These are phyloP conservation scores for Trifolium pratense DNA, from an alignment of 306 rosid species.

Conservation along the genomic window DNA sequence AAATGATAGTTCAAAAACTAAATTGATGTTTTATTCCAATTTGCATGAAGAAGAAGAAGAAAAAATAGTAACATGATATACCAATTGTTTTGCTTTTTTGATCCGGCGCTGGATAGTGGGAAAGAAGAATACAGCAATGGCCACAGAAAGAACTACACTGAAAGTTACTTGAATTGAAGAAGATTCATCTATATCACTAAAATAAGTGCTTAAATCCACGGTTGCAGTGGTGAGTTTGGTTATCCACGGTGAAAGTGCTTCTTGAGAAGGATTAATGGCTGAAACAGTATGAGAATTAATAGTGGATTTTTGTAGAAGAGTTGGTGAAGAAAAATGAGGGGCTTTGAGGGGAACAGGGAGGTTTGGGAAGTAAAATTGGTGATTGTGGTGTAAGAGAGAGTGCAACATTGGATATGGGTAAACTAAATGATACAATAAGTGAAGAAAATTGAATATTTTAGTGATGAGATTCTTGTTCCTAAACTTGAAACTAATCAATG, in stretches of 20 bases:
- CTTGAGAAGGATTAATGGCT: slow-evolving; percentile 21
- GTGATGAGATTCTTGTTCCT: background rate
- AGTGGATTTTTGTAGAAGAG: background rate
- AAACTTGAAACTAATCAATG: background rate
- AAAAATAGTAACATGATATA: slow-evolving; percentile 30
- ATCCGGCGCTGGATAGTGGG: slow-evolving; percentile 70
- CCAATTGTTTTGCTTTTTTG: slow-evolving; percentile 70
- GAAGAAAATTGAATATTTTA: background rate
- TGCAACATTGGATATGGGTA: slow-evolving; percentile 1
- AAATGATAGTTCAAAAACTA: too few species aligned
- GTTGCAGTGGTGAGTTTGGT: slow-evolving; percentile 40
- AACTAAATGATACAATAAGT: background rate
- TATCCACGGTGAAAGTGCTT: slow-evolving; percentile 40
- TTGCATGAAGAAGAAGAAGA: too few species aligned
- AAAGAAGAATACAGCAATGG: slow-evolving; percentile 66
- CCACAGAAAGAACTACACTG: slow-evolving; percentile 64
- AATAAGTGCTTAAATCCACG: slow-evolving; percentile 51
- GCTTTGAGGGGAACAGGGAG: background rate
- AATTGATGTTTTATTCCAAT: too few species aligned
- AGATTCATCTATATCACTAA: slow-evolving; percentile 58
- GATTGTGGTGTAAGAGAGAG: background rate
- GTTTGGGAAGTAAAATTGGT: slow-evolving; percentile 6
- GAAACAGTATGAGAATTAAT: background rate
- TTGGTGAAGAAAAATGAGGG: background rate
- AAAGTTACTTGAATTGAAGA: slow-evolving; percentile 62